Evolutionary conservation across 305 asterid genomes (phyloP).

Genomic region (Fraxinus sp.): DNA sequence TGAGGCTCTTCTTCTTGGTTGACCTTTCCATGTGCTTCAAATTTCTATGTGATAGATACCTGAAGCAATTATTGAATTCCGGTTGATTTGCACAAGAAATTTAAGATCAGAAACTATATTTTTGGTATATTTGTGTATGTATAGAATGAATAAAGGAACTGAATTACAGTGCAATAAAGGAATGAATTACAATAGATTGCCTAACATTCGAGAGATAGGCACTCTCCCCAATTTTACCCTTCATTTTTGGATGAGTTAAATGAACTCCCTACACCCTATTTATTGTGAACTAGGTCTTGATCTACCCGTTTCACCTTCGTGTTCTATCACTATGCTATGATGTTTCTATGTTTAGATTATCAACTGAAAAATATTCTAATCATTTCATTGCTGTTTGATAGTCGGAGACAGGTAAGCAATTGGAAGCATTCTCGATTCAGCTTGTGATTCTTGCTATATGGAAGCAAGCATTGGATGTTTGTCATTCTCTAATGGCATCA

Average conservation of each 20-base stretch:
- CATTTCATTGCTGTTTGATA: conserved; percentile 23
- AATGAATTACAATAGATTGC: not conserved
- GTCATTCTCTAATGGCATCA: conserved; percentile 68
- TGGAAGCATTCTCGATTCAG: conserved; percentile 83
- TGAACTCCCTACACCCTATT: not conserved
- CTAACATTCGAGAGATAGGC: not conserved
- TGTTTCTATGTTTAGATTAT: not conserved
- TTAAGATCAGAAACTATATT: not conserved
- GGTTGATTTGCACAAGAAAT: not conserved
- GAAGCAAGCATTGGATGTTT: conserved; percentile 82
- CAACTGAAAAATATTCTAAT: conserved; percentile 3
- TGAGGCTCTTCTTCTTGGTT: not conserved
- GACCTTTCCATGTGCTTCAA: not conserved
- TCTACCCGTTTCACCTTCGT: not conserved
- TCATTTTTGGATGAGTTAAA: not conserved
- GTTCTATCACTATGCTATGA: not conserved
- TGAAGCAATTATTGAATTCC: not conserved
- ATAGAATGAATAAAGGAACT: not conserved
- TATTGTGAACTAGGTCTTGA: not conserved
- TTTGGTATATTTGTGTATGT: not conserved
- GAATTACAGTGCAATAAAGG: not conserved
- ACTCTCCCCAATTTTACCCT: not conserved
- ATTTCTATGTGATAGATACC: not conserved
- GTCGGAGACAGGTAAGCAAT: conserved; percentile 58
- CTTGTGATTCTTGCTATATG: conserved; percentile 86